Percentiles rank a stretch among this genome's conserved stretches.
phyloP scores from a whole-genome alignment of 2,329 filamentous ascomycete genomes.

The Penicillium sp. region DNA sequence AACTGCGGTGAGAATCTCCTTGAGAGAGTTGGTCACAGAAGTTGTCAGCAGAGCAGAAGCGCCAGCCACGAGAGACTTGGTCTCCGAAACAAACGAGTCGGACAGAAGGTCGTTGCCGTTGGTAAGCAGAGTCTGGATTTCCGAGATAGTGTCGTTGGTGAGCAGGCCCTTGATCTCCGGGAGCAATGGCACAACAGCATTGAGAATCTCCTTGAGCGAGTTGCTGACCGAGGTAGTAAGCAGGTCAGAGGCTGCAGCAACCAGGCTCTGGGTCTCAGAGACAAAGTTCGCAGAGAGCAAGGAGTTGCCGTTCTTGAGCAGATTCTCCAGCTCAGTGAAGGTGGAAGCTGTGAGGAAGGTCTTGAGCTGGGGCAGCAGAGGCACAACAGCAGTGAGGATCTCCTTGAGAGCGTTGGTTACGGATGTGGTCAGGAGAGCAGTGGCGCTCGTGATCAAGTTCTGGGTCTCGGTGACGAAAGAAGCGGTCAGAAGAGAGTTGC shows the following conservation, averaged over 20 bases:
- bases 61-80: conserved; percentile 17
- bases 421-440: conserved; percentile 19
- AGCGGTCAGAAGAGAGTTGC: conserved; percentile 23
- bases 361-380: conserved; percentile 21
- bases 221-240: conserved; percentile 20
- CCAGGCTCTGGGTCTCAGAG: conserved; percentile 20
- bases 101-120: conserved; percentile 19
- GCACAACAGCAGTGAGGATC: conserved; percentile 16
- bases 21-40: conserved; percentile 14
- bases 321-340: conserved; percentile 10
- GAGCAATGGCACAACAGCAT: conserved; percentile 14
- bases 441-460: conserved; percentile 18
- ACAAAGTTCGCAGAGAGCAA: conserved; percentile 20
- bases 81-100: conserved; percentile 21
- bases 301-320: conserved; percentile 14
- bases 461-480: conserved; percentile 22
- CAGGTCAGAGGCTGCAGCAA: conserved; percentile 19
- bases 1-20: conserved; percentile 19
- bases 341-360: conserved; percentile 15
- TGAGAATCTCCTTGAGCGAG: conserved; percentile 20
- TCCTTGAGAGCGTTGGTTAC: conserved; percentile 20
- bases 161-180: conserved; percentile 21
- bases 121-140: conserved; percentile 11
- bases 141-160: conserved; percentile 14
- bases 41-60: conserved; percentile 22